Evolutionary conservation across 2,329 filamentous ascomycete genomes (phyloP).

Genomic region (Talaromyces sp.): DNA sequence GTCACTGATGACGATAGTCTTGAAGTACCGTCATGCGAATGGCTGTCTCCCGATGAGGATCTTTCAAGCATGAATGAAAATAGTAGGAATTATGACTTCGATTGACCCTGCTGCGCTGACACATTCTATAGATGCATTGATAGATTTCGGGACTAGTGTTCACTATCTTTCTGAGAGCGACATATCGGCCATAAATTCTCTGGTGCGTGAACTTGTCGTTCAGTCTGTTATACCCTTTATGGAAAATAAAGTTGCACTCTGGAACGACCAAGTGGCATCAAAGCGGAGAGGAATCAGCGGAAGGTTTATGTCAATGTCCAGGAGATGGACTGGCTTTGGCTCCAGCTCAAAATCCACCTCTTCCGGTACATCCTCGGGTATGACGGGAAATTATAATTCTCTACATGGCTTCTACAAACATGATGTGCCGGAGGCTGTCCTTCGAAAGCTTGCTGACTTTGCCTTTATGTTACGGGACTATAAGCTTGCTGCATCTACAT

Average conservation of each 20-base stretch:
- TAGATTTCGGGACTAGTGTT: conserved; percentile 65
- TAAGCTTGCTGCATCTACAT: conserved; percentile 87
- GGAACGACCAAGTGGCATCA: conserved; percentile 97
- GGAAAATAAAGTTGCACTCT: conserved; percentile 85
- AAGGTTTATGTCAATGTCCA: conserved; percentile 89
- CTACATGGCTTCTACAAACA: conserved; percentile 76
- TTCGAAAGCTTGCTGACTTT: conserved; percentile 92
- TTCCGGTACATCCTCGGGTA: conserved; percentile 42
- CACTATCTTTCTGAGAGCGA: conserved; percentile 90
- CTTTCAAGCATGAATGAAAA: conserved; percentile 67
- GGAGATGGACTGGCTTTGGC: conserved; percentile 83
- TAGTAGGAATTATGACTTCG: conserved; percentile 40
- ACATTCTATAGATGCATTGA: conserved; percentile 34
- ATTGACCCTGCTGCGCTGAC: conserved; percentile 2
- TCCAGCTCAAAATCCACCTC: conserved; percentile 59
- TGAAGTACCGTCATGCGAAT: conserved; percentile 75
- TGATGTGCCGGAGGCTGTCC: conserved; percentile 80
- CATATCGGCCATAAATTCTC: conserved; percentile 78
- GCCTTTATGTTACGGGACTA: conserved; percentile 96
- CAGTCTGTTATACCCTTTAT: conserved; percentile 94
- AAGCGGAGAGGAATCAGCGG: conserved; percentile 82
- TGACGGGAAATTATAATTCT: conserved; percentile 68
- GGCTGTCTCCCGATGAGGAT: conserved; percentile 85
- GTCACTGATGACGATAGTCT: conserved; percentile 89
- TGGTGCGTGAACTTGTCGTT: conserved; percentile 90